These are phyloP conservation scores for Colletotrichum sp. DNA, from an alignment of 2,329 filamentous ascomycete species.

Conservation along the genomic window DNA sequence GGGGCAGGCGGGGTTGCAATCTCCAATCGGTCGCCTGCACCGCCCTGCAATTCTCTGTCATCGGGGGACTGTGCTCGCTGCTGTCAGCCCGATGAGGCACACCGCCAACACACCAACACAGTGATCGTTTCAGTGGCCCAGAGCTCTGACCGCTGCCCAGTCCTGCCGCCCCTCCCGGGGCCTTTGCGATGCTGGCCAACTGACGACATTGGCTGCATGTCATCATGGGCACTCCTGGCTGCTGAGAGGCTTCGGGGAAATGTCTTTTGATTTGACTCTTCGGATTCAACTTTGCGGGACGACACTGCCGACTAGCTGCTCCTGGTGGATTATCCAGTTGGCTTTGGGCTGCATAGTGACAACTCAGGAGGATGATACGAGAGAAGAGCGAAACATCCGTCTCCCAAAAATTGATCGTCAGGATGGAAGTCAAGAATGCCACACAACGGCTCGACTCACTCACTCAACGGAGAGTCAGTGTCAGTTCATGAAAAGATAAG, in stretches of 20 bases:
- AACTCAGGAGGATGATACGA: not conserved
- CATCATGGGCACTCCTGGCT: not conserved
- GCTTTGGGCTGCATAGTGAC: not conserved
- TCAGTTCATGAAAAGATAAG: not conserved
- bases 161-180: not conserved
- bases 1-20: not conserved
- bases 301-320: not conserved
- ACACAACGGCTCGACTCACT: not conserved
- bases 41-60: not conserved
- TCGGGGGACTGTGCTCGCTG: conserved; percentile 2
- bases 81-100: not conserved
- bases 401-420: not conserved
- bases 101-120: conserved; percentile 11
- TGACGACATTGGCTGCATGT: not conserved
- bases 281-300: not conserved
- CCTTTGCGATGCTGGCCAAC: not conserved
- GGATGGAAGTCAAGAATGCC: not conserved
- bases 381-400: not conserved
- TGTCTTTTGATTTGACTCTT: not conserved
- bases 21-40: not conserved
- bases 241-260: not conserved
- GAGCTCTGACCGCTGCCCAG: conserved; percentile 14
- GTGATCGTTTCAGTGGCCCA: conserved; percentile 10
- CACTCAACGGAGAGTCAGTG: not conserved
- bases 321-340: not conserved